Conservation (phyloP, 1,284 basidiomycete species). For the Trametes polyzona region DNA sequence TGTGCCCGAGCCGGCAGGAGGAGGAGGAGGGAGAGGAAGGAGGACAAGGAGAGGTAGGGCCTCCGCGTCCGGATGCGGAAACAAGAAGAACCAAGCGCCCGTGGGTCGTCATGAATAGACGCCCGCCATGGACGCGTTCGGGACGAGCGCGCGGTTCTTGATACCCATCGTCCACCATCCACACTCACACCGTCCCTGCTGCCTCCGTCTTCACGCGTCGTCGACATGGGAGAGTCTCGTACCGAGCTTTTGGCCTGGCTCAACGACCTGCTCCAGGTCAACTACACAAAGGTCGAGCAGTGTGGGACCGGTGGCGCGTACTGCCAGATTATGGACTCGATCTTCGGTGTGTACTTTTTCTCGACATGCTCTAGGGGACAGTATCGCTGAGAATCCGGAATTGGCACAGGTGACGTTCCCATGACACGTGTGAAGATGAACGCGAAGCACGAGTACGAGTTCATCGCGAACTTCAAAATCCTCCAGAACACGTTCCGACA, state of each 20-base stretch:
- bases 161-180: constrained; percentile 33
- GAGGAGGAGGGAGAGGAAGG: not conserved
- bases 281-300: constrained; percentile 95
- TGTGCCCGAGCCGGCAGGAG: no score
- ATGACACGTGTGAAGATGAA: constrained; percentile 92
- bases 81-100: not conserved
- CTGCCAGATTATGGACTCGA: constrained; percentile 92
- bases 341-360: constrained; percentile 69
- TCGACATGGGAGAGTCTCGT: constrained; percentile 61
- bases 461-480: constrained; percentile 93
- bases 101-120: constrained; percentile 1
- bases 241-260: constrained; percentile 93
- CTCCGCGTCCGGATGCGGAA: not conserved
- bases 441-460: constrained; percentile 96
- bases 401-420: constrained; percentile 74
- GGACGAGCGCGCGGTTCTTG: constrained; percentile 17
- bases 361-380: not conserved
- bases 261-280: constrained; percentile 90
- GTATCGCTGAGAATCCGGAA: not conserved
- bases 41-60: not conserved
- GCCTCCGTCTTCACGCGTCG: constrained; percentile 18
- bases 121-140: constrained; percentile 19
- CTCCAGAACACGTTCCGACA: constrained; percentile 88
- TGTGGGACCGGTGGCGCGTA: constrained; percentile 91
- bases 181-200: constrained; percentile 7